Conservation (phyloP, 2,329 filamentous ascomycete genomes). For the Aspergillus terreus region DNA sequence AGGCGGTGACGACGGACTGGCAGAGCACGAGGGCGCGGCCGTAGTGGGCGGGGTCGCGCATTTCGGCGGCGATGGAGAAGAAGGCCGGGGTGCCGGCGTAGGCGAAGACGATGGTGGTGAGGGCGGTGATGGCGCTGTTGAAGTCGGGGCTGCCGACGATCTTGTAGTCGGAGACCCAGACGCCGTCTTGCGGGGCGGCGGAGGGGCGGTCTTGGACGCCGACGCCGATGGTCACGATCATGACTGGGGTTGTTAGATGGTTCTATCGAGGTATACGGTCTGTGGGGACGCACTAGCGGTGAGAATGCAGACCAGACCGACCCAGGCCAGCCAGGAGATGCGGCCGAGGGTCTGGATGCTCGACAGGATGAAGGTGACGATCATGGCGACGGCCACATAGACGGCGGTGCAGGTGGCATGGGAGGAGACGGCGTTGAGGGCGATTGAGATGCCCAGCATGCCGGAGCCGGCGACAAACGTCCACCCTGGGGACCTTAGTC, state of each 20-base stretch:
- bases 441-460: conserved; percentile 41
- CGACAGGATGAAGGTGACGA: conserved; percentile 21
- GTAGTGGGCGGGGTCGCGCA: conserved; percentile 29
- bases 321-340: conserved; percentile 34
- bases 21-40: conserved; percentile 25
- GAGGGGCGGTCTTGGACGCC: conserved; percentile 33
- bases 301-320: conserved; percentile 22
- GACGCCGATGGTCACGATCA: conserved; percentile 24
- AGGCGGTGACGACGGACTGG: conserved; percentile 27
- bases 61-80: conserved; percentile 34
- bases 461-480: conserved; percentile 41
- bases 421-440: conserved; percentile 38
- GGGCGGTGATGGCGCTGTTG: conserved; percentile 18
- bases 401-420: conserved; percentile 32
- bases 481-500: conserved; percentile 18
- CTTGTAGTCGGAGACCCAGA: conserved; percentile 26
- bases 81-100: conserved; percentile 22
- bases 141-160: conserved; percentile 17
- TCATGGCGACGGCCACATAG: conserved; percentile 21
- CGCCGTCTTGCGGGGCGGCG: conserved; percentile 23
- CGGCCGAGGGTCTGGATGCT: conserved; percentile 35
- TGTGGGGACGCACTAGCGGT: conserved; percentile 13
- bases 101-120: conserved; percentile 21
- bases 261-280: too few species aligned
- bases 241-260: conserved; percentile 6